Percentiles rank a stretch among this genome's conserved stretches.
Conservation (phyloP, 176 grass and related monocot genomes). For the Hsuehochloa calcarea region DNA sequence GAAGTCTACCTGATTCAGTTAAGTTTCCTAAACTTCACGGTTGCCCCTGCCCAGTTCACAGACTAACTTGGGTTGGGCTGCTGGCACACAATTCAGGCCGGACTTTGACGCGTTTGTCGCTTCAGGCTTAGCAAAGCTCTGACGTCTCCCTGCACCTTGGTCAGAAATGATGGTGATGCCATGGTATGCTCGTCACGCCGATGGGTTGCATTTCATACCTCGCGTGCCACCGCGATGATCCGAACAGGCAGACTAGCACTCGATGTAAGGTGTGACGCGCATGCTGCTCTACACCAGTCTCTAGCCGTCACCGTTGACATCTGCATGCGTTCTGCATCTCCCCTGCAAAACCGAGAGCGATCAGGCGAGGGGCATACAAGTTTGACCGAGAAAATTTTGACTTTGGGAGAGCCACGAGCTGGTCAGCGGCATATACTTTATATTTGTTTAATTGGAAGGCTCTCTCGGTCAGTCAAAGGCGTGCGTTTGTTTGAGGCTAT, state of each 20-base stretch:
- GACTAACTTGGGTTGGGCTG: background rate
- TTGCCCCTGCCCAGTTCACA: background rate
- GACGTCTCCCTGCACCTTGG: background rate
- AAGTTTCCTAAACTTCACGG: background rate
- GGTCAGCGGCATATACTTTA: background rate
- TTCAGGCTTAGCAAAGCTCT: background rate
- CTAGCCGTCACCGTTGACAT: background rate
- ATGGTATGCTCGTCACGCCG: background rate
- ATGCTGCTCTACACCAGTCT: background rate
- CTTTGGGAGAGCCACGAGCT: background rate
- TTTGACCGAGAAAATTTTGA: conserved; percentile 15
- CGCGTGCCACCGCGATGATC: background rate
- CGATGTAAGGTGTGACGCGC: background rate
- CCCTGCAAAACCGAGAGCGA: background rate
- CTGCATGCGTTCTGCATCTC: background rate
- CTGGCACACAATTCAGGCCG: background rate
- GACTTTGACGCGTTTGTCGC: background rate
- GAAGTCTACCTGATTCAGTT: background rate
- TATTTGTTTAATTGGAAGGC: background rate
- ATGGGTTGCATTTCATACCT: background rate
- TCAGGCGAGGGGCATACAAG: background rate
- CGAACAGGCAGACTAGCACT: background rate
- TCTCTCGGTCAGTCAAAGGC: background rate
- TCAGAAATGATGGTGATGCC: background rate
- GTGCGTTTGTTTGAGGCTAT: background rate